Base-by-base conservation (phyloP, 352 stramenopile genomes). In the Globisporangium megalacanthum region DNA sequence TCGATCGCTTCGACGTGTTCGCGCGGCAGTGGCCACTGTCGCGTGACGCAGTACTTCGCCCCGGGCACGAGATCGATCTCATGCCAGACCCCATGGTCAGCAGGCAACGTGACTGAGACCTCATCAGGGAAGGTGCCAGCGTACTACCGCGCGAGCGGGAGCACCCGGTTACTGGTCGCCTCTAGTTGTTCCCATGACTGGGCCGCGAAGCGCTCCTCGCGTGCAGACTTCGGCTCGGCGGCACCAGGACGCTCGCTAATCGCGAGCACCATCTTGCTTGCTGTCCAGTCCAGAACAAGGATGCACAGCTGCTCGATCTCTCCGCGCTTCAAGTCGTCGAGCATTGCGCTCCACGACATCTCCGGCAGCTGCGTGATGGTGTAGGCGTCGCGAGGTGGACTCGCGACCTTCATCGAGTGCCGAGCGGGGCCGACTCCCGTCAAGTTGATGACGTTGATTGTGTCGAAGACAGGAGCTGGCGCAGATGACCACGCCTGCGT, bases 21-120 rank as follows among this genome's bases (percentile, higher is more conserved):
- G 1, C 55, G 51, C 2, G 68, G 65, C 37, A 76, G 51, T 25
- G 55, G 51, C 55, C 60, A 72, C 58, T 70, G 68, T 13, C 64
- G 45, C 20, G 62, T 69, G 10, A 64, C 55, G 17, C 63, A 72
- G 13, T 70, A 77, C 48, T 77, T 72, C 13, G 60, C 49, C 0
- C 64, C 61, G 6, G 52, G 56, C 19, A 62, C n/a, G 51, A 73
- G 44, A 15, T 73, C 60, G 31, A 70, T 68, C 49, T 77, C 66
- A 19, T 77, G 56, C 10, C 64, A 49, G 0, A 62, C 52, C 13
- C 69, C 54, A 1, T 54, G 37, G 25, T 77, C 62, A 0, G 56
- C 25, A 0, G 62, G 63, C 5, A 72, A 52, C 0, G 29, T 15
- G 9, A 25, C 4, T 0, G 55, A 62, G 0, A 72, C 41, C 15